These are phyloP conservation scores for Pelargonium fulgidum DNA, from an alignment of 441 rosid genomes.

Conservation along the genomic window DNA sequence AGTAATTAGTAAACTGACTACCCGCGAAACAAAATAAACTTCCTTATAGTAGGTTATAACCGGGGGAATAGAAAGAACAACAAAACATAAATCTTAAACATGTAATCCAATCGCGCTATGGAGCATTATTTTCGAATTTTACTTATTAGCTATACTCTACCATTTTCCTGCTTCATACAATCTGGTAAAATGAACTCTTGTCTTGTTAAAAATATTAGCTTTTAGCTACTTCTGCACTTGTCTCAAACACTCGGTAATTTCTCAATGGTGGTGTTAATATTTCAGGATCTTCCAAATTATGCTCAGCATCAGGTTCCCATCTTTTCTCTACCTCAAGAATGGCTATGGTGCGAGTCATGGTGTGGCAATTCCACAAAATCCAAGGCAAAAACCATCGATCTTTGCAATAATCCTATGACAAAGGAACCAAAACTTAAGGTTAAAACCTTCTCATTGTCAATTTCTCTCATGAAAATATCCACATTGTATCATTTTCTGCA, in stretches of 20 bases:
- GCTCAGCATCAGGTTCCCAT: constrained; percentile 92
- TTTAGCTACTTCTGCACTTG: background rate
- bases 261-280: constrained; percentile 18
- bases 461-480: background rate
- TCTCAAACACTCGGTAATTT: background rate
- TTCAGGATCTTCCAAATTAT: constrained; percentile 97
- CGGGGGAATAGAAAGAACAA: constrained; percentile 93
- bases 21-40: no score
- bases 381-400: constrained; percentile 90
- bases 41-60: constrained; percentile 36
- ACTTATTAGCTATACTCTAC: no score
- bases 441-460: constrained; percentile 13
- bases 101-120: constrained; percentile 23
- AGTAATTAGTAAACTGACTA: no score
- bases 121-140: background rate
- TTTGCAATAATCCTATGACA: constrained; percentile 99
- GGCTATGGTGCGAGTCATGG: constrained; percentile 99
- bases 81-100: no score
- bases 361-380: constrained; percentile 90
- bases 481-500: background rate
- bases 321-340: constrained; percentile 90
- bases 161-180: background rate
- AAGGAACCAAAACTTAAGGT: constrained; percentile 99
- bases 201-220: background rate
- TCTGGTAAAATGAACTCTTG: background rate